Conservation (phyloP, 352 stramenopile species). For the Globisporangium viniferum region DNA sequence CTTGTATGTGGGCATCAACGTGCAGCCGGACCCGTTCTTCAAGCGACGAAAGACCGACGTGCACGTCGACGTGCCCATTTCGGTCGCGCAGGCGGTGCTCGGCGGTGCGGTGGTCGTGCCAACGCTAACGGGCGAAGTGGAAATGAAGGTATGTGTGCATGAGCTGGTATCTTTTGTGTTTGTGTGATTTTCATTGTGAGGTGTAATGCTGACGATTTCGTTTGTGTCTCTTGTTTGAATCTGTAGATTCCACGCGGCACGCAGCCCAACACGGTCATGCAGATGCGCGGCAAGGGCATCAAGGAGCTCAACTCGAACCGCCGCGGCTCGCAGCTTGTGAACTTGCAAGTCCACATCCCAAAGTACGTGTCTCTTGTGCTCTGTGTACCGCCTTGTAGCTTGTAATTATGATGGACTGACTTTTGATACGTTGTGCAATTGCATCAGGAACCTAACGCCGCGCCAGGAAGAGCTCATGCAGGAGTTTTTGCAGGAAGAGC, state of each 20-base stretch:
- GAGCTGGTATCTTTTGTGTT: too few species aligned
- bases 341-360: conserved; percentile 95
- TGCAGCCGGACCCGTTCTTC: conserved; percentile 95
- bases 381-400: neutral
- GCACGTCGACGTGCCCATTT: conserved; percentile 93
- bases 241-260: conserved; percentile 88
- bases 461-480: conserved; percentile 95
- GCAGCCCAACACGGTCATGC: conserved; percentile 94
- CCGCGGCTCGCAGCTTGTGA: conserved; percentile 96
- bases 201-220: neutral
- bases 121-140: conserved; percentile 96
- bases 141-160: conserved; percentile 87
- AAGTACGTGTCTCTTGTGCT: conserved; percentile 56
- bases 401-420: neutral
- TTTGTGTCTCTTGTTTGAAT: neutral
- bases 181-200: neutral
- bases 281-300: conserved; percentile 97
- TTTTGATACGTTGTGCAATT: conserved; percentile 6
- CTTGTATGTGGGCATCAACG: conserved; percentile 93
- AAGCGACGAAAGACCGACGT: conserved; percentile 94
- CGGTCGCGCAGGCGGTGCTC: conserved; percentile 90
- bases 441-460: conserved; percentile 78
- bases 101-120: conserved; percentile 94
- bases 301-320: conserved; percentile 91
- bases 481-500: conserved; percentile 92